Evolutionary conservation across 2,329 filamentous ascomycete genomes (phyloP).

Genomic region (Hypoxylon sp.): DNA sequence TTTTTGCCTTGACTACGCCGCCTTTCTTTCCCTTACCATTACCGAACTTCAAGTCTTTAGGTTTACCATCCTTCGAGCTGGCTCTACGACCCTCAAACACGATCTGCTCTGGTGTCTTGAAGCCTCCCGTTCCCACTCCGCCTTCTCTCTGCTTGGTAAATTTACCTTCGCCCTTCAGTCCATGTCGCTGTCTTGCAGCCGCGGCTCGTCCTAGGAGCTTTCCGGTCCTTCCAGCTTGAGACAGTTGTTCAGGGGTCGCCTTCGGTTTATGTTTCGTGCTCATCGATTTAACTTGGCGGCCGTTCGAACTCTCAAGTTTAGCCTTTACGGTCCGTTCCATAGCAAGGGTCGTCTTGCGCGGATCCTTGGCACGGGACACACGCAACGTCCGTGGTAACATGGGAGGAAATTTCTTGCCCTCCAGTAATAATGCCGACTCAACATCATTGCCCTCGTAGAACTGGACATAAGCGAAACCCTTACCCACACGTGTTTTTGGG

Average conservation of each 20-base stretch:
- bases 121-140: constrained; percentile 29
- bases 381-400: constrained; percentile 91
- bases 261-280: constrained; percentile 75
- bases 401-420: constrained; percentile 93
- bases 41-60: constrained; percentile 69
- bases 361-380: constrained; percentile 86
- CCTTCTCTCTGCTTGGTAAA: constrained; percentile 43
- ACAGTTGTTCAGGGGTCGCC: constrained; percentile 75
- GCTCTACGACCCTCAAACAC: constrained; percentile 87
- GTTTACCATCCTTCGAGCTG: constrained; percentile 72
- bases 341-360: constrained; percentile 68
- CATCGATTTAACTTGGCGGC: constrained; percentile 50
- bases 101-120: constrained; percentile 74
- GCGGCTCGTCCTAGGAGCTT: constrained; percentile 80
- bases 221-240: constrained; percentile 76
- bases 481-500: constrained; percentile 89
- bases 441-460: constrained; percentile 91
- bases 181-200: constrained; percentile 61
- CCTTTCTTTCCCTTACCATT: constrained; percentile 66
- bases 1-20: constrained; percentile 44
- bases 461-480: constrained; percentile 97
- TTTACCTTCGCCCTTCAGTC: constrained; percentile 48
- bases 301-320: constrained; percentile 50
- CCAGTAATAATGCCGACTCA: constrained; percentile 86
- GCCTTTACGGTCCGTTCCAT: constrained; percentile 61